Base-by-base conservation (phyloP, 2,329 filamentous ascomycete species). In the Phialemonium atrogriseum region DNA sequence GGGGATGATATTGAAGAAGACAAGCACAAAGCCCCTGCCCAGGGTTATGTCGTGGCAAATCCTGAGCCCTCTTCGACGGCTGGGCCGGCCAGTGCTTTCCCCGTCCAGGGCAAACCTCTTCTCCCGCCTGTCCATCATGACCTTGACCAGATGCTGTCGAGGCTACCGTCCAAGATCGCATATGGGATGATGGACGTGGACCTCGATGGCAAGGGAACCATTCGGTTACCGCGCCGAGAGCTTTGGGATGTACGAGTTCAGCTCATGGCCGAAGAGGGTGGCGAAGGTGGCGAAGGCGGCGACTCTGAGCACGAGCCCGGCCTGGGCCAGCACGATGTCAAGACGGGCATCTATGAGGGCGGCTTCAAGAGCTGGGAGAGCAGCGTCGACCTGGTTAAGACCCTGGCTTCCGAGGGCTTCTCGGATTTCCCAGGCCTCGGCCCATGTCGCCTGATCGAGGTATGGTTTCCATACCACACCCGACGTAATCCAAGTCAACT, bases 281-380 rank as follows among this genome's bases (percentile, higher is more conserved):
- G 50, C 17, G 55, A 56, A 24, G 37, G 47, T 36, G 49, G 56
- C 26, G 48, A 41, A 11, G 44, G 51, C 10, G 56, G 63, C 41
- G 33, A 36, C 11, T 40, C 42, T 13, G 62, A 70, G 32, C 48
- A 58, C 6, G 56, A 58, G 15, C 50, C 69, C 16, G 68, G 70
- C 2, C 61, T 85, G 21, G 78, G 75, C 23, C 67, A 70, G 39
- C 77, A 83, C 41, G 84, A 91, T 55, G 78, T 91, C 42, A 81
- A 77, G 54, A 83, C 82, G 34, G 84, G 84, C 31, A 73, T 89
- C 37, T 91, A 91, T 56, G 84, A 91, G 58, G 84, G 84, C 35
- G 84, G 84, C 15, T 87, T 89, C 62, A 91, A 91, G 62, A 88
- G 81, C 47, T 91, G 84, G 84, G 84, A 91, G 60, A 88, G 84